Conservation (phyloP, 2,329 filamentous ascomycete genomes). For the Polytolypa hystricis region DNA sequence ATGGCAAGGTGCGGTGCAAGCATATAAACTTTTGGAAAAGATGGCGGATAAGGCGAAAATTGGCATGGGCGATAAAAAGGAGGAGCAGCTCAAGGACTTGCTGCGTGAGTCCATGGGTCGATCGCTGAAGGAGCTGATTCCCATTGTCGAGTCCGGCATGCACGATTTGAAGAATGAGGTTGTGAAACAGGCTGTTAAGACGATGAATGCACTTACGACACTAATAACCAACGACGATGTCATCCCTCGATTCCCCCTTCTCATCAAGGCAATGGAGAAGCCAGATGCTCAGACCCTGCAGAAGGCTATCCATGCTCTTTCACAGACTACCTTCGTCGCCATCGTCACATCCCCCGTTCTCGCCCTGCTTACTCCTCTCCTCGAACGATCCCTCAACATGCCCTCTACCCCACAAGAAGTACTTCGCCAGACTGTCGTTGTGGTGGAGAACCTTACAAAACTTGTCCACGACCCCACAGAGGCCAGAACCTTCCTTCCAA, state of each 20-base stretch:
- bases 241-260: slow-evolving; percentile 75
- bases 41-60: slow-evolving; percentile 94
- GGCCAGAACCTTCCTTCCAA: slow-evolving; percentile 87
- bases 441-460: slow-evolving; percentile 96
- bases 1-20: slow-evolving; percentile 92
- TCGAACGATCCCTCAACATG: slow-evolving; percentile 88
- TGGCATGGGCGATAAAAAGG: slow-evolving; percentile 69
- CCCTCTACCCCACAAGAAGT: slow-evolving; percentile 89
- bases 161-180: slow-evolving; percentile 86
- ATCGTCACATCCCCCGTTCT: slow-evolving; percentile 92
- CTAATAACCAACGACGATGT: slow-evolving; percentile 96
- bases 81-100: slow-evolving; percentile 78
- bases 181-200: slow-evolving; percentile 74
- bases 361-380: slow-evolving; percentile 82
- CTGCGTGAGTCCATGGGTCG: slow-evolving; percentile 84
- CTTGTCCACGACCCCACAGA: slow-evolving; percentile 93
- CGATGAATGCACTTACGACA: slow-evolving; percentile 82
- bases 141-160: slow-evolving; percentile 54
- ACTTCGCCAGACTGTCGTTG: slow-evolving; percentile 86
- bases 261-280: slow-evolving; percentile 91
- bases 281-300: slow-evolving; percentile 79
- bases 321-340: slow-evolving; percentile 96
- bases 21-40: slow-evolving; percentile 70
- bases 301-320: slow-evolving; percentile 93
- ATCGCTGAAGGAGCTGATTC: slow-evolving; percentile 33